Evolutionary conservation across 1,284 basidiomycete species (phyloP), one percentile per base, ranked within the genome.

Genomic region (Cutaneotrichosporon spelunceum): DNA sequence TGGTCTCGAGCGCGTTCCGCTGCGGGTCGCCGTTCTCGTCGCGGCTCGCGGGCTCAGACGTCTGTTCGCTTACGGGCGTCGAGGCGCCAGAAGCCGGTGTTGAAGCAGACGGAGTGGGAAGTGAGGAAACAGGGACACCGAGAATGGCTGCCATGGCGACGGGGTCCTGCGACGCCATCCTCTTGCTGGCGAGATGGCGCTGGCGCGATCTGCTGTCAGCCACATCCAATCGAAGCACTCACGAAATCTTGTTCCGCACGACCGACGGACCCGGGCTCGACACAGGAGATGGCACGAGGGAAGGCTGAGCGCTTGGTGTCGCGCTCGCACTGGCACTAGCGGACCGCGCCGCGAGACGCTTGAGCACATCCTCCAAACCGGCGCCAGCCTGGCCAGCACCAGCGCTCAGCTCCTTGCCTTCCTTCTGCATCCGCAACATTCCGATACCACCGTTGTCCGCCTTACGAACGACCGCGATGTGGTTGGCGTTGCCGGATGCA

Each of bases 61-160:
- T 59, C 11, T 57, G 44, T 1, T 66, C 63, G 9, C 42, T 47
- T n/a, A 56, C 60, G 8, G 72, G 68, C 11, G 70, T 67, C 6
- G 70, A 52, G 10, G 64, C 24, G 4, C 56, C 58, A 10, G 69
- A 63, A 6, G 64, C 26, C 3, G 67, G 55, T 1, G 65, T 36
- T 5, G 63, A 59, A 23, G 63, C 45, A 9, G 66, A 56, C 13
- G 71, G 68, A 3, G 69, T 30, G 11, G 73, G 69, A 19, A 76
- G 68, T 14, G 75, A 75, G 1, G 72, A 70, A 6, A 74, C 57
- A 4, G 77, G 70, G 5, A 79, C 73, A 33, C 78, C 78, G 7
- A 79, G 73, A 30, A 79, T 79, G 57, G 77, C 78, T 11, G 78
- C 78, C 27, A 79, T 70, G 0, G 78, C 78, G n/a, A 77, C 75